Base-by-base conservation (phyloP, 2,329 filamentous ascomycete genomes). In the Dothideomycetidae sp. region DNA sequence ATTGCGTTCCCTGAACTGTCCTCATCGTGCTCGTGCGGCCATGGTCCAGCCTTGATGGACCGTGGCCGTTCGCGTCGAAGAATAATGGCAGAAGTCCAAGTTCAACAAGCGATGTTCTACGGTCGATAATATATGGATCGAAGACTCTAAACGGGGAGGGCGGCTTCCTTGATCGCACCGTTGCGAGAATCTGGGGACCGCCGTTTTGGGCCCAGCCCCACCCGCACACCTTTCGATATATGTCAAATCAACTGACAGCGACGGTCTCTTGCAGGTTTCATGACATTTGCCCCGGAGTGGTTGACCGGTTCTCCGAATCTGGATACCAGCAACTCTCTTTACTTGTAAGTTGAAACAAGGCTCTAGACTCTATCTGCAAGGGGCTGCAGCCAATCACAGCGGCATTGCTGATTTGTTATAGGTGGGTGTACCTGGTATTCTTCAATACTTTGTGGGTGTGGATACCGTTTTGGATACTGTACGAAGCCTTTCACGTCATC, bases 241-340 rank as follows among this genome's bases (percentile, higher is more conserved):
- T 38, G 29, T 38, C 30, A 32, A 38, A 29, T 18, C n/a, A 32
- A 13, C 30, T 44, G 44, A 44, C 36, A 31, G 15, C 29, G 12
- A 29, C 10, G 5, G 23, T 5, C 26, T 7, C 9, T 19, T 46
- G 39, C 45, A 63, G 60, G 66, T 16, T 76, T 69, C 51, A 76
- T 77, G 71, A 77, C 73, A 0, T 78, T 78, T 53, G 68, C 66
- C 29, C 73, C 73, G 21, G 73, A 78, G 51, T 78, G 73, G 73
- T 52, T 78, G 46, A 70, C 63, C 2, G 73, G 70, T 0, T 70
- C 60, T 32, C 58, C 66, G 11, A 70, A 71, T 47, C 55, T 78
- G 39, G 67, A 72, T 43, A 72, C 67, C 0, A 63, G 62, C 18
- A 73, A 75, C 44, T 70, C 66, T 45, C 71, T 78, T 54, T 77